Evolutionary conservation across 2,329 filamentous ascomycete genomes (phyloP), one percentile per base, ranked within the genome.

Genomic region (Colletotrichum sp.): DNA sequence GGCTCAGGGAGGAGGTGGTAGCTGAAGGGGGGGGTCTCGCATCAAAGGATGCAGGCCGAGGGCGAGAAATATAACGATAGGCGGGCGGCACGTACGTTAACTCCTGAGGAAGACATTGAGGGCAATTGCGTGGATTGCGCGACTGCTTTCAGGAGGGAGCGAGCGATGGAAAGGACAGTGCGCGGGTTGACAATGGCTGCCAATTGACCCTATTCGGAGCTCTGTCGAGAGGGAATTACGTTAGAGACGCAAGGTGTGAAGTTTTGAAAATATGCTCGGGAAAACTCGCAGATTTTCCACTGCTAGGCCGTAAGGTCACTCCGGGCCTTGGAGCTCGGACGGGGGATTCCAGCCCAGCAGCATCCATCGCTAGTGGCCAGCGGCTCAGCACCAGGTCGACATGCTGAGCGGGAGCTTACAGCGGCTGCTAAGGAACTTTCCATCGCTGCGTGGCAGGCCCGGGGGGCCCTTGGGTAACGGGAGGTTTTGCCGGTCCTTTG

Each of bases 31-130:
- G 26, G 48, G 71, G 28, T 26, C 68, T 71, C 65, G 70, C 73
- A 73, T 55, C 28, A 34, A 36, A 55, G 30, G 63, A 72, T 67
- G 58, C 58, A 36, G 36, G 67, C 30, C 24, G 52, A 70, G 57
- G 70, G 36, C 48, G 57, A 75, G 38, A 58, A 48, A 55, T 57
- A 64, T 61, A 64, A 63, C 24, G 36, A n/a, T 21, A n/a, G 68
- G 58, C 43, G 78, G 79, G 80, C 79, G 81, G 77, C 79, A 89
- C 88, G 79, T 87, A 94, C 92, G 86, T 94, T 94, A 84, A 93
- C 91, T 89, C 92, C 92, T 84, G 93, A 92, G 79, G 91, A 88
- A 86, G 92, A 90, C 92, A 93, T 93, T 88, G 86, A 81, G 82
- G 80, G 84, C 80, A 80, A 81, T 80, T 82, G 83, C 84, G 82